Base-by-base conservation (phyloP, 169 alveolate genomes). In the Eimeria sp. region DNA sequence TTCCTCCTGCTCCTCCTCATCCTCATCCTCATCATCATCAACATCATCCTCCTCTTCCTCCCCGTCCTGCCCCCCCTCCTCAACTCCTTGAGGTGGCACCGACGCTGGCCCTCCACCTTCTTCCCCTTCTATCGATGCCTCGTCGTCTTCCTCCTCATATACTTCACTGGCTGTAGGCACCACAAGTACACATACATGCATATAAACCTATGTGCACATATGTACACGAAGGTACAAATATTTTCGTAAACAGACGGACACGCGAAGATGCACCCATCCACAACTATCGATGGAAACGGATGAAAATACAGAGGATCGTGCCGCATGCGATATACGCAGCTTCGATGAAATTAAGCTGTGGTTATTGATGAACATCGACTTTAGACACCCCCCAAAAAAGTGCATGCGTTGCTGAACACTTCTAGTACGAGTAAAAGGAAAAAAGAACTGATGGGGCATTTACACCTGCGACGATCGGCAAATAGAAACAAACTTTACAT, bases 11-110 rank as follows among this genome's bases (percentile, higher is more conserved):
- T 83, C 91, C 10, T 83, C 91, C 5, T 57, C 14, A 25, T 76
- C 57, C 27, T 83, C 91, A 57, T 83, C 91, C 9, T 25, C n/a
- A 30, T 83, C 91, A 0, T 83, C 91, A 49, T 76, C 91, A 45
- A 54, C 91, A 0, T 83, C 91, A 4, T 78, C 89, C 6, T 78
- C 89, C 18, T 83, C 91, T 4, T 57, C 91, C n/a, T 83, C 73
- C n/a, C n/a, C 88, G 10, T 45, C 90, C 25, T 82, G 73, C 13
- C 54, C 91, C n/a, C 91, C 91, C 91, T 83, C 91, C n/a, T 54
- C 91, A 1, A 67, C 25, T 13, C 70, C 57, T 40, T 82, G 89
- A 20, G 91, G 76, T 3, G 75, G 57, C 75, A 25, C 75, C 25
- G 30, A 54, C 30, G 30, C 76, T 57, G 22, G 75, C 13, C 75